Percentiles rank a stretch among this genome's conserved stretches.
Conservation (phyloP, 2,329 filamentous ascomycete genomes). For the Chalaropsis thielavioides region DNA sequence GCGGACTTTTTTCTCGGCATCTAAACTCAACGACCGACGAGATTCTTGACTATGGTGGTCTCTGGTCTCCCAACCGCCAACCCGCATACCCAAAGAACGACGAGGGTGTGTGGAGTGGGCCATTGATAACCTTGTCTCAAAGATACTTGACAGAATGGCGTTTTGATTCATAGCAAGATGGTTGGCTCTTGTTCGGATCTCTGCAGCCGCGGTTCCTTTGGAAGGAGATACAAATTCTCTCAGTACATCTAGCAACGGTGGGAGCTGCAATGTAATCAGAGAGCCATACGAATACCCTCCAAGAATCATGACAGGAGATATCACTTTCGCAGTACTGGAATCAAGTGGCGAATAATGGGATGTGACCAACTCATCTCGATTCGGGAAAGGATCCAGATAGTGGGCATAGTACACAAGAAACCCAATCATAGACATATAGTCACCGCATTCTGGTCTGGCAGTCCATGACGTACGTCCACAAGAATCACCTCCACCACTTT, state of each 20-base stretch:
- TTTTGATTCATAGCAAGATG: constrained; percentile 52
- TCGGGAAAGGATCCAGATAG: constrained; percentile 32
- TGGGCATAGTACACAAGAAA: constrained; percentile 65
- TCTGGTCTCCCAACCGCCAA: constrained; percentile 36
- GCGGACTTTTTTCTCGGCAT: constrained; percentile 35
- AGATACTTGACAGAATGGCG: constrained; percentile 28
- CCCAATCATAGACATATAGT: constrained; percentile 71
- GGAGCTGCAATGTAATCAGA: constrained; percentile 61
- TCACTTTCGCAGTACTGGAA: neutral
- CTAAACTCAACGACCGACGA: constrained; percentile 26
- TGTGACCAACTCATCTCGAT: constrained; percentile 13
- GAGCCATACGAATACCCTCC: constrained; percentile 87
- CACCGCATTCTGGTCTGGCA: constrained; percentile 60
- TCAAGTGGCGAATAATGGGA: neutral
- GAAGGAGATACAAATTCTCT: constrained; percentile 40
- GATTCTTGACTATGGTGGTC: constrained; percentile 30
- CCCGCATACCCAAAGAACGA: constrained; percentile 29
- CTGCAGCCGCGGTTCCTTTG: constrained; percentile 44
- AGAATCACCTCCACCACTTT: constrained; percentile 61
- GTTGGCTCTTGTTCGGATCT: constrained; percentile 56
- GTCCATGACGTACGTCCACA: constrained; percentile 78
- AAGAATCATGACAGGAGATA: constrained; percentile 38
- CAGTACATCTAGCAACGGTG: constrained; percentile 45
- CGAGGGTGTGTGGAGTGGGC: constrained; percentile 21
- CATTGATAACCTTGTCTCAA: constrained; percentile 23